Conservation (phyloP, 805 yeast genomes). For the Myxozyma sirexii region DNA sequence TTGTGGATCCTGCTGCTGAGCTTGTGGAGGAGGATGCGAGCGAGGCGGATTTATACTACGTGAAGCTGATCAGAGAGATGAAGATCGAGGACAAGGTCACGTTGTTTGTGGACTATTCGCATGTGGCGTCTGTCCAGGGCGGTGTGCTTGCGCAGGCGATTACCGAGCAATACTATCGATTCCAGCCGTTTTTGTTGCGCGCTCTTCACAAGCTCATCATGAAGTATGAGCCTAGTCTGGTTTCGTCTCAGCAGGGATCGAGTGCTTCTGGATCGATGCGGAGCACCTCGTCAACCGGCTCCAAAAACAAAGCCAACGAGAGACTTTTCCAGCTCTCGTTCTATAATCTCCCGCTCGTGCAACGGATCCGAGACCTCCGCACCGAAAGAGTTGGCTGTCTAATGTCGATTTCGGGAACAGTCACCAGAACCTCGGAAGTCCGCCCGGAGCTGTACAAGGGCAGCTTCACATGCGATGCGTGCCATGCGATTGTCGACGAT, state of each 20-base stretch:
- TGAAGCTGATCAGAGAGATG: conserved; percentile 82
- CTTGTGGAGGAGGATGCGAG: conserved; percentile 40
- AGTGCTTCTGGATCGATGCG: background rate
- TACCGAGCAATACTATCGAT: conserved; percentile 88
- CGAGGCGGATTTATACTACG: conserved; percentile 49
- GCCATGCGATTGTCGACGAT: conserved; percentile 81
- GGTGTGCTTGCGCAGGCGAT: conserved; percentile 90
- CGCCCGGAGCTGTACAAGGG: conserved; percentile 91
- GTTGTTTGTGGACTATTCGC: conserved; percentile 81
- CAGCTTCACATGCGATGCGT: conserved; percentile 84
- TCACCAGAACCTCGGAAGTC: conserved; percentile 93
- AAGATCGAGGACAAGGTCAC: conserved; percentile 73
- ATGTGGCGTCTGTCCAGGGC: conserved; percentile 62
- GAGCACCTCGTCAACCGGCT: conserved; percentile 26
- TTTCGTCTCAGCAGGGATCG: conserved; percentile 38
- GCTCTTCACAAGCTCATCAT: conserved; percentile 76
- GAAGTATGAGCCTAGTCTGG: conserved; percentile 71
- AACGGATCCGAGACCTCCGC: conserved; percentile 85
- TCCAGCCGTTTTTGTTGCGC: conserved; percentile 76
- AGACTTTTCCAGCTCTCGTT: conserved; percentile 87
- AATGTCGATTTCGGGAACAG: conserved; percentile 87
- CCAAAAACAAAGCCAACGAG: conserved; percentile 54
- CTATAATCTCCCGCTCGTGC: conserved; percentile 77
- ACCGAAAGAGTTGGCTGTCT: conserved; percentile 87
- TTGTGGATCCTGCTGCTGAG: conserved; percentile 48